phyloP scores from a whole-genome alignment of 306 rosid genomes.

The Comarum palustre region DNA sequence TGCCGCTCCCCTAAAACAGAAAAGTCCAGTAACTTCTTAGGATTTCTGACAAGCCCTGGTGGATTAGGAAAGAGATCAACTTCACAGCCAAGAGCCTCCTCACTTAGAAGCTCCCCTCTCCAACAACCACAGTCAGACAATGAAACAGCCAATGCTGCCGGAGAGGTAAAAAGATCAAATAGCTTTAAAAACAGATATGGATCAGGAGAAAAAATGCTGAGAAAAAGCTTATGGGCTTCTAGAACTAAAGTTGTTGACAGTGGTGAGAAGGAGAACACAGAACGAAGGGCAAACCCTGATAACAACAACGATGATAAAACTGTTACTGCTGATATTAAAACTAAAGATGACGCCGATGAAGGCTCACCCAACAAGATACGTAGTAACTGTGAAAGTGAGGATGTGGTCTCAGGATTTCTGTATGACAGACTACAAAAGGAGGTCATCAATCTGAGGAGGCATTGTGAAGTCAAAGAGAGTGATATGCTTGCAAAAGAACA shows the following conservation, averaged over 20 bases:
- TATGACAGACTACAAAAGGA: conserved; percentile 87
- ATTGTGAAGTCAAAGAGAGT: conserved; percentile 57
- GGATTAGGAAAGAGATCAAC: conserved; percentile 69
- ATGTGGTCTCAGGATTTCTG: conserved; percentile 78
- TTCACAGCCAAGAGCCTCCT: conserved; percentile 65
- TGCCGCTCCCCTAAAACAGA: conserved; percentile 49
- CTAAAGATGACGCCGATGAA: conserved; percentile 26
- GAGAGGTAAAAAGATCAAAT: conserved; percentile 32
- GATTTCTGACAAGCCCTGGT: conserved; percentile 56
- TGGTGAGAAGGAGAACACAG: conserved; percentile 58
- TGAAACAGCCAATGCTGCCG: conserved; percentile 34
- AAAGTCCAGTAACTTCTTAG: conserved; percentile 56
- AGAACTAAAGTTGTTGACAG: conserved; percentile 62
- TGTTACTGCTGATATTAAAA: conserved; percentile 30
- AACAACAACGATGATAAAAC: conserved; percentile 22
- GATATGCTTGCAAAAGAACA: conserved; percentile 59
- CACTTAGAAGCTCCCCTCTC: conserved; percentile 44
- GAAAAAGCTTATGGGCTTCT: conserved; percentile 68
- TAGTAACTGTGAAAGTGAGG: conserved; percentile 39
- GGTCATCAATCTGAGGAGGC: conserved; percentile 63
- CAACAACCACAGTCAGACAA: conserved; percentile 38
- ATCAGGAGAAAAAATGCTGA: conserved; percentile 51
- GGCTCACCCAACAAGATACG: conserved; percentile 30
- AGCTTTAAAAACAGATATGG: conserved; percentile 39
- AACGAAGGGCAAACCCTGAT: conserved; percentile 21